These are phyloP conservation scores for Rutidosis leptorrhynchoides DNA, from an alignment of 129 eudicot genomes.

Conservation along the genomic window DNA sequence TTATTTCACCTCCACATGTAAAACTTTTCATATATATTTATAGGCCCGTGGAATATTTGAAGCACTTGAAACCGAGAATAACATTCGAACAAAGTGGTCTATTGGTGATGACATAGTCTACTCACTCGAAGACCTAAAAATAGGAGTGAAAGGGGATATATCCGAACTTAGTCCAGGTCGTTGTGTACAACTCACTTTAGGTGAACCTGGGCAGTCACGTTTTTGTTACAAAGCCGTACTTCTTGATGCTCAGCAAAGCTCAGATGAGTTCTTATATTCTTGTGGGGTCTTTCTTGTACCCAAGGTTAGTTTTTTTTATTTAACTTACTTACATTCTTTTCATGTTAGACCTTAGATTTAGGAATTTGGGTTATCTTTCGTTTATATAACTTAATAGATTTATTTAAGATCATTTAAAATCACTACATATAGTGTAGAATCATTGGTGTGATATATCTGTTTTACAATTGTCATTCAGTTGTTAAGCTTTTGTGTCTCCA, in stretches of 20 bases:
- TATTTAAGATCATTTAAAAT: not conserved
- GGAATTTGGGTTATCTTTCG: not conserved
- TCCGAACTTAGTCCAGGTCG: conserved; percentile 70
- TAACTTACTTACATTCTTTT: conserved; percentile 15
- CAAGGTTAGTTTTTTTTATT: conserved; percentile 43
- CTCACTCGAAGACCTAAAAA: conserved; percentile 71
- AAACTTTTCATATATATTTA: conserved; percentile 5
- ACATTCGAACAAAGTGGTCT: conserved; percentile 42
- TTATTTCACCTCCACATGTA: not conserved
- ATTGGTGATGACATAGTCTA: conserved; percentile 53
- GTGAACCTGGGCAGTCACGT: conserved; percentile 60
- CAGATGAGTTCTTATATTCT: conserved; percentile 51
- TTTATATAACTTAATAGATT: not conserved
- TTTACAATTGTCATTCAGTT: not conserved
- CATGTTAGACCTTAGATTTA: not conserved
- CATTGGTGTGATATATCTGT: not conserved
- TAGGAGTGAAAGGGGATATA: conserved; percentile 73
- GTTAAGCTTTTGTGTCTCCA: not conserved
- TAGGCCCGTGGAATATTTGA: conserved; percentile 64
- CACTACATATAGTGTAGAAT: not conserved
- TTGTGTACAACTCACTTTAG: conserved; percentile 60
- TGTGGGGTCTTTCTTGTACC: conserved; percentile 91
- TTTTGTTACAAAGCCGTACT: conserved; percentile 74
- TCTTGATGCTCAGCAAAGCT: conserved; percentile 69
- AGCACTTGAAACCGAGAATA: conserved; percentile 73